Evolutionary conservation across 2,329 filamentous ascomycete genomes (phyloP).

Genomic region (Penicillium expansum): DNA sequence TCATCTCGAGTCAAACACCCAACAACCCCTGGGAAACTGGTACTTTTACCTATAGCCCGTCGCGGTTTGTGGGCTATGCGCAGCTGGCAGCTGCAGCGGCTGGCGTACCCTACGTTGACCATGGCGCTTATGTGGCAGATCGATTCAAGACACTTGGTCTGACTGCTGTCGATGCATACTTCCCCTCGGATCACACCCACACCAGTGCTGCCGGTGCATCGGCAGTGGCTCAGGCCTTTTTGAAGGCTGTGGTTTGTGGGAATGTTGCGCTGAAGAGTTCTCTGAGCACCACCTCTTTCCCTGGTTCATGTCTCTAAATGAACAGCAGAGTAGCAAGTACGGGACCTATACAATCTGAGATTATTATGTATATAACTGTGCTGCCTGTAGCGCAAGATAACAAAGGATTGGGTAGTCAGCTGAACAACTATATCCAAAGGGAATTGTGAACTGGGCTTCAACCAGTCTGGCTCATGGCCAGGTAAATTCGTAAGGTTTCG

Average conservation of each 20-base stretch:
- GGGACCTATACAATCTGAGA: not conserved
- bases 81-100: conserved; percentile 45
- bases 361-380: not conserved
- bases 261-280: conserved; percentile 43
- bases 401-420: not conserved
- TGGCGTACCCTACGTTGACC: conserved; percentile 58
- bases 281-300: conserved; percentile 33
- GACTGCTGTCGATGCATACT: conserved; percentile 52
- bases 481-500: conserved; percentile 9
- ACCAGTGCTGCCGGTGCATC: conserved; percentile 57
- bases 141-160: conserved; percentile 53
- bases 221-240: conserved; percentile 56
- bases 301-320: conserved; percentile 28
- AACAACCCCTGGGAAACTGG: conserved; percentile 64
- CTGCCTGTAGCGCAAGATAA: not conserved
- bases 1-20: conserved; percentile 59
- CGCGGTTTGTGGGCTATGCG: conserved; percentile 58
- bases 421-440: not conserved
- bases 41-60: conserved; percentile 47
- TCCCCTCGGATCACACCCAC: conserved; percentile 62
- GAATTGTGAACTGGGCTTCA: not conserved
- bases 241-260: conserved; percentile 55
- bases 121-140: conserved; percentile 58
- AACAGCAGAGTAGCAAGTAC: not conserved
- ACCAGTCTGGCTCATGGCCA: not conserved